Percentiles rank a stretch among this genome's conserved stretches.
Evolutionary conservation across 345 rosid species (phyloP).

Genomic region (Hevea brasiliensis): DNA sequence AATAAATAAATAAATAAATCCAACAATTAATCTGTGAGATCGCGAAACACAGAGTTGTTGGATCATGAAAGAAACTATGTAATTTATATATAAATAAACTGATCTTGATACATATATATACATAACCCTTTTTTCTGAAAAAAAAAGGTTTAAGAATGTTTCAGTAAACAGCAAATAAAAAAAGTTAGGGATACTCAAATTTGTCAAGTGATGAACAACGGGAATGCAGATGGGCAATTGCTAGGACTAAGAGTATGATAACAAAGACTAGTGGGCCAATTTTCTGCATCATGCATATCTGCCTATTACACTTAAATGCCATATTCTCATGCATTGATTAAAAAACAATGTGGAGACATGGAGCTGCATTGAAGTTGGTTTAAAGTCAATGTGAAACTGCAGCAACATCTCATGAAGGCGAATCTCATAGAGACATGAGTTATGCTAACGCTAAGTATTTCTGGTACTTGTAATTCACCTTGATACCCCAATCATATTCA

Average conservation of each 20-base stretch:
- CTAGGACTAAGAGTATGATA: not conserved
- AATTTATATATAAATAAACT: not conserved
- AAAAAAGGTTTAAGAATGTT: not conserved
- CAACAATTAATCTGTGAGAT: not conserved
- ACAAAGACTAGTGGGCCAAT: not conserved
- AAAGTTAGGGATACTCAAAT: not conserved
- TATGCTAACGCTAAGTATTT: not conserved
- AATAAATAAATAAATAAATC: not conserved
- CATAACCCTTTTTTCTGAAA: not conserved
- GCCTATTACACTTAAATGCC: not conserved
- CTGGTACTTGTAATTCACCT: conserved; percentile 48
- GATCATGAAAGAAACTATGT: not conserved
- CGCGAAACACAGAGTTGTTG: not conserved
- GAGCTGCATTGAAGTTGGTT: not conserved
- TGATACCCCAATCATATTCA: conserved; percentile 95
- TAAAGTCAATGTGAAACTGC: not conserved
- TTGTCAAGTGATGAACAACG: not conserved
- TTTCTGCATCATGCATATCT: not conserved
- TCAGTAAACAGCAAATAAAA: not conserved
- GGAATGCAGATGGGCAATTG: not conserved
- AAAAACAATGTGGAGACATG: not conserved
- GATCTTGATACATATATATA: not conserved
- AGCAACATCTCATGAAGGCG: not conserved
- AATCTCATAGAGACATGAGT: not conserved
- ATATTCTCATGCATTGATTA: not conserved